Evolutionary conservation across 148 eudicot species (phyloP).

Genomic region (Camellia lanceoleosa): DNA sequence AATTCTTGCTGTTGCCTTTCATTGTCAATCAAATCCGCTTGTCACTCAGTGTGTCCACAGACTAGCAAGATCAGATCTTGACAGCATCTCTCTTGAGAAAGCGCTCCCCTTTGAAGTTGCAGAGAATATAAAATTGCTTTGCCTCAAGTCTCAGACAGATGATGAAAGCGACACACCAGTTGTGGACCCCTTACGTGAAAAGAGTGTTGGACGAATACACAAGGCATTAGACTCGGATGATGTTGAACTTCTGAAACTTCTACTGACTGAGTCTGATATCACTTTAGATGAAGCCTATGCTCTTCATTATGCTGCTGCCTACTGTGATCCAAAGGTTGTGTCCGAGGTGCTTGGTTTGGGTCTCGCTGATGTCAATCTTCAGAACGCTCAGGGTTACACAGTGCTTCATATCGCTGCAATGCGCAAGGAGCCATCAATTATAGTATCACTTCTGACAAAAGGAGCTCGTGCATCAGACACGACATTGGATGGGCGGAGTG

Average conservation of each 20-base stretch:
- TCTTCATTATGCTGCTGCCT: slow-evolving; percentile 49
- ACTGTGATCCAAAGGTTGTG: slow-evolving; percentile 48
- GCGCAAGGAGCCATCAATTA: slow-evolving; percentile 46
- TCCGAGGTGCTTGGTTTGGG: slow-evolving; percentile 41
- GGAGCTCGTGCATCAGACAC: slow-evolving; percentile 37
- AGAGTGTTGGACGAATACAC: slow-evolving; percentile 35
- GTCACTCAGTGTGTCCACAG: slow-evolving; percentile 34
- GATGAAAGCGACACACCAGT: slow-evolving; percentile 9
- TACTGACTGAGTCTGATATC: slow-evolving; percentile 36
- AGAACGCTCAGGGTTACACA: slow-evolving; percentile 40
- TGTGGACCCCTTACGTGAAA: slow-evolving; percentile 30
- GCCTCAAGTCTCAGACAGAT: slow-evolving; percentile 20
- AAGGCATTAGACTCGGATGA: slow-evolving; percentile 53
- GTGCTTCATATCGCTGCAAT: slow-evolving; percentile 59
- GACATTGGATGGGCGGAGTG: slow-evolving; percentile 40
- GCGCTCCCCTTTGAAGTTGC: slow-evolving; percentile 39
- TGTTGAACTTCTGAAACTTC: slow-evolving; percentile 44
- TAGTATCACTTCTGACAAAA: slow-evolving; percentile 38
- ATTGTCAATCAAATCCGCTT: slow-evolving; percentile 31
- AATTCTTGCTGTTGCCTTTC: slow-evolving; percentile 32
- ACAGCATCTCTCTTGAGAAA: slow-evolving; percentile 34
- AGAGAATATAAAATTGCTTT: slow-evolving; percentile 27
- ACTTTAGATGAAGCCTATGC: slow-evolving; percentile 50
- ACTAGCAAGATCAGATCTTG: slow-evolving; percentile 46
- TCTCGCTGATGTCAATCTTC: slow-evolving; percentile 39